phyloP scores from a whole-genome alignment of 2,329 filamentous ascomycete species.

The Keithomyces neogunnii region DNA sequence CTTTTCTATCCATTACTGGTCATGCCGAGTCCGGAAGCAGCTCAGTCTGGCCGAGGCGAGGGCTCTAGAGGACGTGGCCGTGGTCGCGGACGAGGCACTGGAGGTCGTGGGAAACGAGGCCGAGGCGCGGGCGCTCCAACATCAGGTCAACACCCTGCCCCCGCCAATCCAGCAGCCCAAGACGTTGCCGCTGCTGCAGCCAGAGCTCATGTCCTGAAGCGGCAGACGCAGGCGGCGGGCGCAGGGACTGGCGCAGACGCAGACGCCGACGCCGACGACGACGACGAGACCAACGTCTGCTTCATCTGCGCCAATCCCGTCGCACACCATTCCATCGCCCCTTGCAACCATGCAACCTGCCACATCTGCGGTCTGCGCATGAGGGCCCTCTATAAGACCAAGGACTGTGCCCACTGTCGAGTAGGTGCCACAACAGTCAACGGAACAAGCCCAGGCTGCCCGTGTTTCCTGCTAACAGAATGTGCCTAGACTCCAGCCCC shows the following conservation, averaged over 20 bases:
- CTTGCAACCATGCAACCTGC: slow-evolving; percentile 94
- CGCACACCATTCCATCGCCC: slow-evolving; percentile 77
- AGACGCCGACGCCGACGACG: slow-evolving; percentile 27
- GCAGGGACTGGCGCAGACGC: slow-evolving; percentile 18
- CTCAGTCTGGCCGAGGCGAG: slow-evolving; percentile 19
- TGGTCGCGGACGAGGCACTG: slow-evolving; percentile 22
- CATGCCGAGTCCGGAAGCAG: slow-evolving; percentile 12
- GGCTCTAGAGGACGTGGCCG: slow-evolving; percentile 31
- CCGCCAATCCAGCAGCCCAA: slow-evolving; percentile 20
- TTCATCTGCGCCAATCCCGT: slow-evolving; percentile 95
- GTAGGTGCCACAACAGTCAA: slow-evolving; percentile 38
- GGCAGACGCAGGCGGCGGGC: slow-evolving; percentile 10
- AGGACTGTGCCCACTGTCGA: slow-evolving; percentile 92
- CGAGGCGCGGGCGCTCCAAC: slow-evolving; percentile 8
- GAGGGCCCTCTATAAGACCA: slow-evolving; percentile 91
- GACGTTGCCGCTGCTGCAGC: slow-evolving; percentile 23
- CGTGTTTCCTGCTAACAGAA: slow-evolving; percentile 11
- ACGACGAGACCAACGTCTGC: slow-evolving; percentile 73
- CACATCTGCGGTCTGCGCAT: slow-evolving; percentile 91
- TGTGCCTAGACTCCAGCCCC: slow-evolving; percentile 50
- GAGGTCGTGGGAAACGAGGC: slow-evolving; percentile 9
- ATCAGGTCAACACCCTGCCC: slow-evolving; percentile 6
- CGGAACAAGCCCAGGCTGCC: neutral
- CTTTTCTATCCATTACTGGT: neutral
- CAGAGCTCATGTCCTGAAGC: slow-evolving; percentile 17